These are phyloP conservation scores for Durusdinium trenchii DNA, from an alignment of 73 alveolate genomes.

Conservation along the genomic window DNA sequence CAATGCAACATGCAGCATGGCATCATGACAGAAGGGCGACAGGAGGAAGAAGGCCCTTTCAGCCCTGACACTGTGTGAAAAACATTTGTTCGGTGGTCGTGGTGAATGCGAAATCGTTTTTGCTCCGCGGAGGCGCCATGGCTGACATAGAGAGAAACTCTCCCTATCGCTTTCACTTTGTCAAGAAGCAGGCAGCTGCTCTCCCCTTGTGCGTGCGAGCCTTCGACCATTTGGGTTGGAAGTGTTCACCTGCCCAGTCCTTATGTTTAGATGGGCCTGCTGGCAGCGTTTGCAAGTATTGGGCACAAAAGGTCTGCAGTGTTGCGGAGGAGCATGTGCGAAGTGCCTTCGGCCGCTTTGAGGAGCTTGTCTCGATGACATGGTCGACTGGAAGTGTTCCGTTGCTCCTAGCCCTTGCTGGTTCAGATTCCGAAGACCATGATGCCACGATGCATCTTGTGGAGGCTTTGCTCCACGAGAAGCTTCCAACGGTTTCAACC, in stretches of 20 bases:
- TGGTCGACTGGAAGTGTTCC: slow-evolving; percentile 15
- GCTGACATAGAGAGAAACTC: slow-evolving; percentile 24
- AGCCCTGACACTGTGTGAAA: too few relatives aligned
- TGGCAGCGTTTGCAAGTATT: background rate
- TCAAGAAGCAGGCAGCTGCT: background rate
- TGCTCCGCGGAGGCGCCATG: too few relatives aligned
- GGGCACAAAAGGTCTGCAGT: slow-evolving; percentile 17
- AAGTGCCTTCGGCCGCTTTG: background rate
- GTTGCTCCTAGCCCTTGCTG: slow-evolving; percentile 5
- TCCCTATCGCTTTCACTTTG: slow-evolving; percentile 18
- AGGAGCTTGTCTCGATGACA: background rate
- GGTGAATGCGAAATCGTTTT: too few relatives aligned
- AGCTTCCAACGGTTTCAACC: slow-evolving; percentile 14
- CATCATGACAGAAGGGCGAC: too few relatives aligned
- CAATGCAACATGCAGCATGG: too few relatives aligned
- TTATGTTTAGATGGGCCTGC: background rate
- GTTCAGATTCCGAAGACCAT: slow-evolving; percentile 45
- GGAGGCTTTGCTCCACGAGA: slow-evolving; percentile 28
- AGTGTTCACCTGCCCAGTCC: slow-evolving; percentile 28
- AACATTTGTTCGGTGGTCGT: too few relatives aligned
- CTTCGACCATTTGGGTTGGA: slow-evolving; percentile 11
- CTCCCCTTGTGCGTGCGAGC: background rate
- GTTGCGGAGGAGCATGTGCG: slow-evolving; percentile 13
- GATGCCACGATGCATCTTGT: slow-evolving; percentile 40
- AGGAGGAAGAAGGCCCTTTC: too few relatives aligned